Conservation (phyloP, 2,329 filamentous ascomycete genomes). For the Cadophora malorum region DNA sequence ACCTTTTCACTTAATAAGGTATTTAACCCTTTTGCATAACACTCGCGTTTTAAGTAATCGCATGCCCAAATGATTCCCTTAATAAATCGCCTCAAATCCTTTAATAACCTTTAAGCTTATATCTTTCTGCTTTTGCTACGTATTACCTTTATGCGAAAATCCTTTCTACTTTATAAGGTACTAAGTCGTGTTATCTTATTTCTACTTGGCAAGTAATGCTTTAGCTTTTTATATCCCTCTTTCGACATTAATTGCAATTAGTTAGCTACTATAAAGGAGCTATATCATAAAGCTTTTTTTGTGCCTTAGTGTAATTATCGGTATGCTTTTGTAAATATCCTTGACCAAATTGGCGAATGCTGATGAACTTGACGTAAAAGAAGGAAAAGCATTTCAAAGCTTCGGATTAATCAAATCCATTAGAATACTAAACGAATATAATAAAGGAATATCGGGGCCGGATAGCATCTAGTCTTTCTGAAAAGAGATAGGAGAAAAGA, state of each 20-base stretch:
- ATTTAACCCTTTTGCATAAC: conserved; percentile 24
- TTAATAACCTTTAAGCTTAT: conserved; percentile 29
- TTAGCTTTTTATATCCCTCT: conserved; percentile 32
- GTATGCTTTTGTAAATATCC: conserved; percentile 22
- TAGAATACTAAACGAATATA: conserved; percentile 32
- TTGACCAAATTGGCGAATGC: conserved; percentile 18
- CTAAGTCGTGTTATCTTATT: conserved; percentile 31
- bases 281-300: conserved; percentile 24
- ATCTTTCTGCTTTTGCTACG: conserved; percentile 31
- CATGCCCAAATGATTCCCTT: conserved; percentile 29
- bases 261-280: conserved; percentile 18
- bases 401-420: conserved; percentile 32
- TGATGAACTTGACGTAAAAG: conserved; percentile 24
- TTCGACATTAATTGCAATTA: conserved; percentile 26
- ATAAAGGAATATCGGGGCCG: conserved; percentile 23
- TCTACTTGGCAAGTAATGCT: conserved; percentile 37
- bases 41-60: conserved; percentile 30
- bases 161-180: conserved; percentile 39
- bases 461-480: conserved; percentile 25
- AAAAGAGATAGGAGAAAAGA: conserved; percentile 30
- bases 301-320: conserved; percentile 18
- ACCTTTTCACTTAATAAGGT: conserved; percentile 31
- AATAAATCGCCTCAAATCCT: conserved; percentile 32
- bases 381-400: conserved; percentile 31
- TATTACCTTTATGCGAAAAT: conserved; percentile 34